Evolutionary conservation across 768 basidiomycete species (phyloP).

Genomic region (Agrocybe pediades): DNA sequence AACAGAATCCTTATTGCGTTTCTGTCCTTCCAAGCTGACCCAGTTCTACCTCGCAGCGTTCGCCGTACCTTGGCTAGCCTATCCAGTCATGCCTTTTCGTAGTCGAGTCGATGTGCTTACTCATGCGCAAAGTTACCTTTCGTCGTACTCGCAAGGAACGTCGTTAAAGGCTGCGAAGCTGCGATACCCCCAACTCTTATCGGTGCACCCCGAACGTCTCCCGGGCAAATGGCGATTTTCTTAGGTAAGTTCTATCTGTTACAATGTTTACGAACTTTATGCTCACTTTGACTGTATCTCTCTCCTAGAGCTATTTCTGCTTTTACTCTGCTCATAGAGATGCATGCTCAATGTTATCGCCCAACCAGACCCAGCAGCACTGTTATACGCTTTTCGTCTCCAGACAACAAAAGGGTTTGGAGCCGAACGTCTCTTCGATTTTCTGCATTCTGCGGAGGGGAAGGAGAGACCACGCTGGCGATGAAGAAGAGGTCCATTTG

Average conservation of each 20-base stretch:
- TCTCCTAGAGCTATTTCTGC: slow-evolving; percentile 68
- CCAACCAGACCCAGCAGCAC: slow-evolving; percentile 80
- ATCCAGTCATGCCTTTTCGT: too few relatives aligned
- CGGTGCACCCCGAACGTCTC: slow-evolving; percentile 74
- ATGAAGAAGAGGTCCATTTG: slow-evolving; percentile 69
- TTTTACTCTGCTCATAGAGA: slow-evolving; percentile 81
- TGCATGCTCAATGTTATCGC: slow-evolving; percentile 83
- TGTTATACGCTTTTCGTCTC: slow-evolving; percentile 83
- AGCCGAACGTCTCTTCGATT: slow-evolving; percentile 58
- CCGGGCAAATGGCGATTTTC: slow-evolving; percentile 60
- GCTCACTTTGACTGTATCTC: background rate
- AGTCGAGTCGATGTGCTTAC: slow-evolving; percentile 60
- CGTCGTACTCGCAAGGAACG: slow-evolving; percentile 64
- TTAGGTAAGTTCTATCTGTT: slow-evolving; percentile 47
- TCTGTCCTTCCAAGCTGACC: too few relatives aligned
- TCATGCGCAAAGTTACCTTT: slow-evolving; percentile 71
- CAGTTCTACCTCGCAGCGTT: too few relatives aligned
- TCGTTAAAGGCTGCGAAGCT: slow-evolving; percentile 74
- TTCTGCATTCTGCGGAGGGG: slow-evolving; percentile 91
- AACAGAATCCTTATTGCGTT: too few relatives aligned
- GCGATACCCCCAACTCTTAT: slow-evolving; percentile 71
- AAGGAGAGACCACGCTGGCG: slow-evolving; percentile 72
- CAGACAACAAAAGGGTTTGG: slow-evolving; percentile 62
- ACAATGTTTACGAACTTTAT: background rate
- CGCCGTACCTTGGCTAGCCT: too few relatives aligned